phyloP scores from a whole-genome alignment of 1,284 basidiomycete species.

The Cryptococcus sp. region DNA sequence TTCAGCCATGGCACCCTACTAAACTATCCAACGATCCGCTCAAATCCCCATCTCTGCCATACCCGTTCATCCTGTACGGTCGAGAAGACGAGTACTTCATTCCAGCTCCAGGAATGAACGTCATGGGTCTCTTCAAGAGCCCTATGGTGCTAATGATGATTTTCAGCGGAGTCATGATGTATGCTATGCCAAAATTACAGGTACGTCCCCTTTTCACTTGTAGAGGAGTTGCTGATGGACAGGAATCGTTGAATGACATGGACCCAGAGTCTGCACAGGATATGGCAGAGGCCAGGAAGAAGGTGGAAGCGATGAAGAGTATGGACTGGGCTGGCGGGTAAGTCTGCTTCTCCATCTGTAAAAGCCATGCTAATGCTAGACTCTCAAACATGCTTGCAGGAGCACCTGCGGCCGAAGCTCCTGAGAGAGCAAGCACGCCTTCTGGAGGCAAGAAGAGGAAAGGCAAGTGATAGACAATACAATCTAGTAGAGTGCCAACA shows the following conservation, averaged over 20 bases:
- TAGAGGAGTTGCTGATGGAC: not conserved
- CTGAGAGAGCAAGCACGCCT: not conserved
- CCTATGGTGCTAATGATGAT: constrained; percentile 86
- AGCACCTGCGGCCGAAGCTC: not conserved
- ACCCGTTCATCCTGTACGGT: constrained; percentile 60
- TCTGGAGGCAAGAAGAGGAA: constrained; percentile 12
- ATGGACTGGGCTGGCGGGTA: constrained; percentile 42
- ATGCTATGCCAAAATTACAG: constrained; percentile 75
- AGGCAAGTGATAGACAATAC: constrained; percentile 4
- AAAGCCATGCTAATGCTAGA: constrained; percentile 4
- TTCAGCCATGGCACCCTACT: not conserved
- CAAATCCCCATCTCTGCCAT: constrained; percentile 23
- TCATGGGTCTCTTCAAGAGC: constrained; percentile 72
- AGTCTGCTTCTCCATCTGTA: constrained; percentile 10
- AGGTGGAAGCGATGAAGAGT: constrained; percentile 58
- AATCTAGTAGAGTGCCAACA: too few species aligned
- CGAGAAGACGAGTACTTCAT: constrained; percentile 65
- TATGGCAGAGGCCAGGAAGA: constrained; percentile 63
- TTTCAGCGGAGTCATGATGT: constrained; percentile 63
- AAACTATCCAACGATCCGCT: not conserved
- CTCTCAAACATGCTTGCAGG: constrained; percentile 22
- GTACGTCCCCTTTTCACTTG: constrained; percentile 48
- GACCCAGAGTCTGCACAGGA: constrained; percentile 72
- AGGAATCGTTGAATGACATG: constrained; percentile 49
- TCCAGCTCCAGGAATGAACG: constrained; percentile 62